Base-by-base conservation (phyloP, 257 asterid genomes). In the Penstemon barbatus region DNA sequence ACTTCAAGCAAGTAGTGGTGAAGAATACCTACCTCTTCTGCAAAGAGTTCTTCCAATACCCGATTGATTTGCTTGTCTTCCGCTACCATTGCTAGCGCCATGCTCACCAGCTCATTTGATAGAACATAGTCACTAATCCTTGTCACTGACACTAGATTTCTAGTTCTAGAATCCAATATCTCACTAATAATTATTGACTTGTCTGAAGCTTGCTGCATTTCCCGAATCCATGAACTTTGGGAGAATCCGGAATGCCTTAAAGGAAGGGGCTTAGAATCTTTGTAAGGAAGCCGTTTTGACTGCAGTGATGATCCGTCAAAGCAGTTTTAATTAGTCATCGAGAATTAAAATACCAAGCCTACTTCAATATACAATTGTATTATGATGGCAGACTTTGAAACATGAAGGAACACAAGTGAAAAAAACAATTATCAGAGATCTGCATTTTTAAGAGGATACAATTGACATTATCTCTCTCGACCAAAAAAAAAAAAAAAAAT, bases 51-150 rank as follows among this genome's bases (percentile, higher is more conserved):
- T 81, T 92, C 97, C 11, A 88, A 80, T 41, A 90, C 98, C 38
- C 96, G 95, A 66, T 92, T 92, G 81, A 92, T 92, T 79, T 92
- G 96, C 69, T 92, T 92, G 85, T 90, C 98, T 83, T 92, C 97
- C 11, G 98, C 98, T 57, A 92, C 98, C 98, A 92, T 90, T 56
- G 98, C 98, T 42, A 92, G 91, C 0, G 98, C 97, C 98, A 92
- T 92, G 87, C 98, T 92, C 74, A 92, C 96, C 80, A 92, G 88
- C 86, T 88, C 98, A 75, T 92, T 89, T 64, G 98, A 92, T 59
- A 92, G 83, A 51, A 92, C 98, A 15, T 92, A 92, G 75, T 92
- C 98, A 76, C 98, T 92, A 69, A 92, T 92, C 77, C 96, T 76
- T 44, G 98, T 90, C 49, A 90, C 97, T 0, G 98, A 92, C 37